A percentile compares a stretch with the other conserved stretches of the same genome.
Evolutionary conservation across 2,329 filamentous ascomycete species (phyloP).

Genomic region (Beauveria sp.): DNA sequence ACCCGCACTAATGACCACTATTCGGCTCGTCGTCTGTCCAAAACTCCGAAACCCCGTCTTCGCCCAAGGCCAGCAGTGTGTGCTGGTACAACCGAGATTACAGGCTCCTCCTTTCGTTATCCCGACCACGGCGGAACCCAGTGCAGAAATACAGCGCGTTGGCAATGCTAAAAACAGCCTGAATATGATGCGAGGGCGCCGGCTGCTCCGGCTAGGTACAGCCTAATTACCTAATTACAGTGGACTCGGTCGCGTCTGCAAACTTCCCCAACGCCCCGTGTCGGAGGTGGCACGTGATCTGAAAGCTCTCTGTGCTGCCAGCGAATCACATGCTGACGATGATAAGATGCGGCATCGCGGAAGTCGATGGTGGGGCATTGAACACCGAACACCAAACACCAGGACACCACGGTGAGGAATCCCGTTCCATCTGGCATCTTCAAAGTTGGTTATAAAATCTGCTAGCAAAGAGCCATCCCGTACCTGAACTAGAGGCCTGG

Average conservation of each 20-base stretch:
- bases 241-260: background rate
- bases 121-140: background rate
- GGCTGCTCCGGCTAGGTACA: background rate
- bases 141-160: background rate
- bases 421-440: too few relatives aligned
- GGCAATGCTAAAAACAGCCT: too few relatives aligned
- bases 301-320: slow-evolving; percentile 7
- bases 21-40: background rate
- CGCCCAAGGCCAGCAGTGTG: background rate
- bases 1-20: too few relatives aligned
- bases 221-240: background rate
- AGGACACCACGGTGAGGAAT: too few relatives aligned
- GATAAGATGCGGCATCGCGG: background rate
- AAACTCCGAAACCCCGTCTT: background rate
- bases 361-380: background rate
- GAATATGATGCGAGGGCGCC: background rate
- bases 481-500: background rate
- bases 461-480: too few relatives aligned
- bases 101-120: background rate
- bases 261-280: background rate
- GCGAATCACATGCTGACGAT: slow-evolving; percentile 26
- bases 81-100: background rate
- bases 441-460: too few relatives aligned
- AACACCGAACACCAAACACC: too few relatives aligned
- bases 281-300: background rate